Evolutionary conservation across 305 asterid genomes (phyloP).

Genomic region (Striga hermonthica): DNA sequence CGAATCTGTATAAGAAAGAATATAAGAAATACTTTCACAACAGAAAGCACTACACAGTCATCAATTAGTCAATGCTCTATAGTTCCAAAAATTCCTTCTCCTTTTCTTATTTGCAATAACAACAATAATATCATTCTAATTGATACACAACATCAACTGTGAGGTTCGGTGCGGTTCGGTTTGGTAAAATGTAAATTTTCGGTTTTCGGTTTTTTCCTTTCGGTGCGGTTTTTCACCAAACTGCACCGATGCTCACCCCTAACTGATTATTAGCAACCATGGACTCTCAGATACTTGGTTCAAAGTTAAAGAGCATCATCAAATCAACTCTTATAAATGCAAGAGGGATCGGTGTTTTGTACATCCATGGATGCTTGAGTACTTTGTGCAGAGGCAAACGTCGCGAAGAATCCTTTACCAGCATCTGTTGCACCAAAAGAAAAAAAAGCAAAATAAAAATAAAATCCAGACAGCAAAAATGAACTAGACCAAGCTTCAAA

Average conservation of each 20-base stretch:
- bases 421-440: conserved; percentile 48
- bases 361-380: conserved; percentile 68
- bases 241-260: too few species aligned
- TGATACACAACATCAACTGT: background rate
- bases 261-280: background rate
- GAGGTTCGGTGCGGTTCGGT: too few species aligned
- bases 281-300: background rate
- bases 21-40: too few species aligned
- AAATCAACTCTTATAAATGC: conserved; percentile 42
- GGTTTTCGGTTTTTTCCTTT: background rate
- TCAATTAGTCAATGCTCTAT: too few species aligned
- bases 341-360: conserved; percentile 69
- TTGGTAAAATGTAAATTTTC: too few species aligned
- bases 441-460: background rate
- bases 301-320: background rate
- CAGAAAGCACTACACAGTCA: too few species aligned
- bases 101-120: too few species aligned
- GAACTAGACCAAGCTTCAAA: conserved; percentile 8
- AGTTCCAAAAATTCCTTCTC: too few species aligned
- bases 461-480: background rate
- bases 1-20: too few species aligned
- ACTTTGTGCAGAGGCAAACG: conserved; percentile 60
- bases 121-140: background rate
- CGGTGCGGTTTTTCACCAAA: too few species aligned
- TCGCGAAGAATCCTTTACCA: conserved; percentile 56